Evolutionary conservation across 805 yeast species (phyloP), one percentile per base, ranked within the genome.

Genomic region (Candida qinlingensis): DNA sequence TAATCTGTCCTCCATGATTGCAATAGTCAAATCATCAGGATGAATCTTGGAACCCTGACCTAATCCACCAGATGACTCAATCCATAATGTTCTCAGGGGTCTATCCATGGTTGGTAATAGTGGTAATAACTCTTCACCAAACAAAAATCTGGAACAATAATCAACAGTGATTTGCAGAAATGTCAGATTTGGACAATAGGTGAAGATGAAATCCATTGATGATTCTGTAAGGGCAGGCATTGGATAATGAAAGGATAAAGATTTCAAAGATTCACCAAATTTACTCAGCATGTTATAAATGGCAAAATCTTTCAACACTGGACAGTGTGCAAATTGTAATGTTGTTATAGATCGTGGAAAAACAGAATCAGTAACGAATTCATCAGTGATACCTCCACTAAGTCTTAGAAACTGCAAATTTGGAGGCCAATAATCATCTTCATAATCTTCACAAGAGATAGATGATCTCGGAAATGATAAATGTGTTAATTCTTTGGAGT

Each of bases 401-500:
- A 92, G 70, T 45, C 92, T 80, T 39, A 92, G 68, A 58, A 80
- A 81, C 62, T 83, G 74, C 42, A 92, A 67, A 48, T 77, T 80
- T 7, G 82, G 78, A 1, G 99, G 98, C 99, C 99, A 92, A 30
- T 74, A 68, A 41, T 72, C 66, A 39, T 74, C 76, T 50, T 74
- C 65, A 38, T 63, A 75, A 34, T 79, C 79, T 48, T 77, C 75
- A 62, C 96, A 85, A 29, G 78, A 74, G 8, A 91, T 78, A 0
- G 97, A 88, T 1, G 96, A 85, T 54, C 98, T 72, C 1, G 99
- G 98, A 57, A 92, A 91, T 19, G 91, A 82, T 41, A 94, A 69
- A 47, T 83, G 85, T 34, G 88, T 87, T 48, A 94, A 70, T 12
- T 76, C 60, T 39, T 77, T 74, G 29, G 86, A 74, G 42, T 76